Evolutionary conservation across 306 rosid genomes (phyloP), one percentile per base, ranked within the genome.

Genomic region (Pyrus pyrifolia): DNA sequence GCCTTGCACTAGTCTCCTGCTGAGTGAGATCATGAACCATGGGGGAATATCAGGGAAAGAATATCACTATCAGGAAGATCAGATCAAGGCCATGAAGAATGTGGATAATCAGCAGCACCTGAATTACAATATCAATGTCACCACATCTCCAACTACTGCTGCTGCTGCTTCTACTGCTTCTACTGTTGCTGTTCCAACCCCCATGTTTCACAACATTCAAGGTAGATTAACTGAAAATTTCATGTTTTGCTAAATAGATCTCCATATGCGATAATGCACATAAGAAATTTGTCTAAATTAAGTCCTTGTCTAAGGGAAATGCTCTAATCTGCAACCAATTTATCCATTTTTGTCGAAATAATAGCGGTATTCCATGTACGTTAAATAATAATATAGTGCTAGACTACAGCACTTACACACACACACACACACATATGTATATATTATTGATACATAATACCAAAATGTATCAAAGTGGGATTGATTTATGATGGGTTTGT

Each of bases 11-110:
- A 85, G 83, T 78, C 85, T 90, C 33, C 77, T 91, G 70, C 86
- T 94, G 4, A 83, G 91, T 70, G 97, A 94, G 79, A 81, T 94
- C 23, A 85, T 90, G 84, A 82, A 25, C 85, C 85, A 82, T 72
- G 83, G 51, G 21, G n/a, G 67, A 23, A 21, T 3, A 8, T 84
- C 87, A 19, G 86, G 89, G 85, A 91, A 88, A 81, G 86, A 76
- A 67, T 66, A 78, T 35, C 86, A 81, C 25, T 84, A 83, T n/a
- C 85, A 86, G 42, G 84, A 87, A 40, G 57, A 31, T 17, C 42
- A 33, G 67, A 30, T 82, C 29, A 83, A 84, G 73, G 64, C 55
- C 22, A 73, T 79, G 77, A 67, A 35, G 42, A 71, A 9, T 8
- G n/a, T 72, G 55, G 71, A 74, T 31, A 68, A 77, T 18, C 88